Conservation (phyloP, 2,329 filamentous ascomycete genomes). For the Neofusicoccum kwambonambiense region DNA sequence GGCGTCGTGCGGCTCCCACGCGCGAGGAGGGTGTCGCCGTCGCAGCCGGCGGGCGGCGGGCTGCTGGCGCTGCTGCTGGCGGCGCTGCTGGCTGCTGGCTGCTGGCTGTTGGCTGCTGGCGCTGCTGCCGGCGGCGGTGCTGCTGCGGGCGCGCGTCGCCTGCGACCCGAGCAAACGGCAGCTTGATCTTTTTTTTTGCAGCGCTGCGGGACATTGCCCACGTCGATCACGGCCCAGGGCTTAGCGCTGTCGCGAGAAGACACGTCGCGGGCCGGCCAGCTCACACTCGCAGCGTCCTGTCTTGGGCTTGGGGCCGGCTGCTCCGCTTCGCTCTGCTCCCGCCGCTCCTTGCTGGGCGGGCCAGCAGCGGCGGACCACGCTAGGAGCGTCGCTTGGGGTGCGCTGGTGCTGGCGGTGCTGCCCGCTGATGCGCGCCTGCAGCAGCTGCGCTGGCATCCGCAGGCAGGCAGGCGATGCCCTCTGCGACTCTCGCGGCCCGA, state of each 20-base stretch:
- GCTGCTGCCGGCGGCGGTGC: not conserved
- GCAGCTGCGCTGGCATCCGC: conserved; percentile 8
- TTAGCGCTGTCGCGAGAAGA: conserved; percentile 11
- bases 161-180: conserved; percentile 8
- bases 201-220: conserved; percentile 6
- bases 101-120: no score
- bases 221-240: conserved; percentile 7
- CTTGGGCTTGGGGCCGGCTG: not conserved
- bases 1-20: not conserved
- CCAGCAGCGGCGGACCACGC: not conserved
- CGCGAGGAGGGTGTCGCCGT: no score
- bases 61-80: no score
- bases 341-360: conserved; percentile 2
- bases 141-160: not conserved
- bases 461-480: not conserved
- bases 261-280: conserved; percentile 17
- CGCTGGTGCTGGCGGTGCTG: conserved; percentile 2
- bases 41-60: no score
- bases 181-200: not conserved
- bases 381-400: not conserved
- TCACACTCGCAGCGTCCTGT: conserved; percentile 16
- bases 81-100: no score
- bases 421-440: conserved; percentile 6
- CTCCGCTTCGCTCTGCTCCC: not conserved
- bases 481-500: conserved; percentile 10